phyloP scores from a whole-genome alignment of 305 asterid genomes.

The Fraxinus albicans region DNA sequence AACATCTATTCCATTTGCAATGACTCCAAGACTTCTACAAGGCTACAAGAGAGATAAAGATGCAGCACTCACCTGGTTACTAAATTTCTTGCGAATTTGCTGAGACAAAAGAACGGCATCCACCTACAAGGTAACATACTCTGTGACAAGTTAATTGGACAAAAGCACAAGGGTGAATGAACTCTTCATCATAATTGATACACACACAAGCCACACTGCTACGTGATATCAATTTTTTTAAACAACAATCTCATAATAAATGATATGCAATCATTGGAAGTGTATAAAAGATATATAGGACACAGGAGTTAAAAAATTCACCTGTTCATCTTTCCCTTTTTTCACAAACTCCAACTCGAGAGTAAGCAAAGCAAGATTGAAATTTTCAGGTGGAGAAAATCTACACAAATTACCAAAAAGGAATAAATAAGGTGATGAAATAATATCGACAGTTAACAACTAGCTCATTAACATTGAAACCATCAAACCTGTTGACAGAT shows the following conservation, averaged over 20 bases:
- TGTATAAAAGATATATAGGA: neutral
- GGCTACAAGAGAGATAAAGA: neutral
- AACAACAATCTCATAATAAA: neutral
- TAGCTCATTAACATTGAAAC: conserved; percentile 1
- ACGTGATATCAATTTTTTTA: neutral
- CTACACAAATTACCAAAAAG: conserved; percentile 39
- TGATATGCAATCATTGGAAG: neutral
- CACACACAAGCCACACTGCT: conserved; percentile 4
- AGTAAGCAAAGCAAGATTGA: conserved; percentile 74
- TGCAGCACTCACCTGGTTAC: conserved; percentile 57
- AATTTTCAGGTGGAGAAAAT: conserved; percentile 79
- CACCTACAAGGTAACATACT: conserved; percentile 51
- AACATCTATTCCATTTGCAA: neutral
- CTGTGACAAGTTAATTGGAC: conserved; percentile 20
- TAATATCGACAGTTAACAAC: neutral
- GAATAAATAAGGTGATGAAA: neutral
- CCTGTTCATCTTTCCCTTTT: conserved; percentile 88
- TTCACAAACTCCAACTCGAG: conserved; percentile 95
- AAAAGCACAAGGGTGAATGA: conserved; percentile 16
- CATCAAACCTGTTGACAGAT: conserved; percentile 65
- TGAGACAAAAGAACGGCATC: conserved; percentile 77
- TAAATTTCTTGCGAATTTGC: conserved; percentile 70
- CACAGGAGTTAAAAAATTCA: conserved; percentile 22
- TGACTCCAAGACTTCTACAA: neutral
- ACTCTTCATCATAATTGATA: conserved; percentile 6